These are phyloP conservation scores for Helotiales sp. DNA, from an alignment of 2,329 filamentous ascomycete genomes.

Conservation along the genomic window DNA sequence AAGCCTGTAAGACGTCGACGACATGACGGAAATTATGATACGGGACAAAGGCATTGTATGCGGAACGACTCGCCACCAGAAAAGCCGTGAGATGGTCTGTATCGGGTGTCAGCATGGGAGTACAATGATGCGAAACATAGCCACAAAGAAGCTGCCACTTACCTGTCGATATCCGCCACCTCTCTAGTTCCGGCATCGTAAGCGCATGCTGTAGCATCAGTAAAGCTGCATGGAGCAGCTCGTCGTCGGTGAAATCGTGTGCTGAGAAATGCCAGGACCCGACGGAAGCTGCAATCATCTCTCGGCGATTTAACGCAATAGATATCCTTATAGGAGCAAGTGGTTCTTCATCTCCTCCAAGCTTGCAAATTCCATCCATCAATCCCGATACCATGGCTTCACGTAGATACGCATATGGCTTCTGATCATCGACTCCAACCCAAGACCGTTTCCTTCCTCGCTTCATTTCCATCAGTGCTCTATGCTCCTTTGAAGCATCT, in stretches of 20 bases:
- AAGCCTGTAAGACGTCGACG: constrained; percentile 91
- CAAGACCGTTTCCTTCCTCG: constrained; percentile 85
- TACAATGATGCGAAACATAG: constrained; percentile 37
- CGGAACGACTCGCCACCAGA: constrained; percentile 82
- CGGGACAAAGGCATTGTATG: constrained; percentile 96
- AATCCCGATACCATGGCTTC: constrained; percentile 93
- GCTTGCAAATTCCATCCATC: constrained; percentile 87
- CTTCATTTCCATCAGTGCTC: constrained; percentile 72
- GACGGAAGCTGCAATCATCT: constrained; percentile 66
- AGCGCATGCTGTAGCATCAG: constrained; percentile 91
- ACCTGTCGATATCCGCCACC: constrained; percentile 81
- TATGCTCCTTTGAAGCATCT: constrained; percentile 74
- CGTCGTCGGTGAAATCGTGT: constrained; percentile 87
- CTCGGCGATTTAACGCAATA: constrained; percentile 68
- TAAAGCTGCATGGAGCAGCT: constrained; percentile 83
- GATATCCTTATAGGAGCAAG: constrained; percentile 69
- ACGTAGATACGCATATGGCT: constrained; percentile 86
- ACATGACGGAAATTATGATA: constrained; percentile 99
- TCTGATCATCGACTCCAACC: constrained; percentile 84
- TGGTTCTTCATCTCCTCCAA: constrained; percentile 63
- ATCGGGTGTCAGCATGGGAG: constrained; percentile 48
- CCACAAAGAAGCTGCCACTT: constrained; percentile 44
- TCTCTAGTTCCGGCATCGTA: constrained; percentile 77
- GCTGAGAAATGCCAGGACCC: constrained; percentile 88
- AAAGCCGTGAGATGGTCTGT: constrained; percentile 83